These are phyloP conservation scores for Fraxinus americana DNA, from an alignment of 257 asterid species.

Conservation along the genomic window DNA sequence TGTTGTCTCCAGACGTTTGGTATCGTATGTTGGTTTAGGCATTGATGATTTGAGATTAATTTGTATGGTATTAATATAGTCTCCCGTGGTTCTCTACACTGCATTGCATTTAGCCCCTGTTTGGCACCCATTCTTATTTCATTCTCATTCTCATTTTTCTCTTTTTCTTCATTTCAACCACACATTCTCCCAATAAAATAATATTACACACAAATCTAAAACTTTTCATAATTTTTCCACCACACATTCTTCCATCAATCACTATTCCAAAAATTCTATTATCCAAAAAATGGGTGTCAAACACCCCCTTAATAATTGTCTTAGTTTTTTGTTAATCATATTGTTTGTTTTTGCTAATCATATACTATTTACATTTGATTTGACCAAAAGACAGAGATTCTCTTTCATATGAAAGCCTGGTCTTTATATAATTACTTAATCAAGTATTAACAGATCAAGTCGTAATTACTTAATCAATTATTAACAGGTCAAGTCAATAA, in stretches of 20 bases:
- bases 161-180: too few relatives aligned
- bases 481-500: not conserved
- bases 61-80: not conserved
- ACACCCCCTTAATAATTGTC: constrained; percentile 22
- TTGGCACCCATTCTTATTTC: too few relatives aligned
- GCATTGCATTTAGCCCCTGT: too few relatives aligned
- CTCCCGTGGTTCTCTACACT: not conserved
- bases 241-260: too few relatives aligned
- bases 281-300: too few relatives aligned
- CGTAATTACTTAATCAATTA: not conserved
- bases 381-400: not conserved
- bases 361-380: not conserved
- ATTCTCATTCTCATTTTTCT: too few relatives aligned
- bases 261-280: too few relatives aligned
- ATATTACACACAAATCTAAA: too few relatives aligned
- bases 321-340: constrained; percentile 8
- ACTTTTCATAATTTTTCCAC: too few relatives aligned
- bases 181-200: too few relatives aligned
- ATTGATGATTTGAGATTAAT: not conserved
- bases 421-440: not conserved
- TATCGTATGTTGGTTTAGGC: not conserved
- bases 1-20: not conserved
- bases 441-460: not conserved
- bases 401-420: not conserved
- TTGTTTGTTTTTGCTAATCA: not conserved